A percentile compares a stretch with the other conserved stretches of the same genome.
These are phyloP conservation scores for Fusarium anguioides DNA, from an alignment of 2,329 filamentous ascomycete genomes.

Conservation along the genomic window DNA sequence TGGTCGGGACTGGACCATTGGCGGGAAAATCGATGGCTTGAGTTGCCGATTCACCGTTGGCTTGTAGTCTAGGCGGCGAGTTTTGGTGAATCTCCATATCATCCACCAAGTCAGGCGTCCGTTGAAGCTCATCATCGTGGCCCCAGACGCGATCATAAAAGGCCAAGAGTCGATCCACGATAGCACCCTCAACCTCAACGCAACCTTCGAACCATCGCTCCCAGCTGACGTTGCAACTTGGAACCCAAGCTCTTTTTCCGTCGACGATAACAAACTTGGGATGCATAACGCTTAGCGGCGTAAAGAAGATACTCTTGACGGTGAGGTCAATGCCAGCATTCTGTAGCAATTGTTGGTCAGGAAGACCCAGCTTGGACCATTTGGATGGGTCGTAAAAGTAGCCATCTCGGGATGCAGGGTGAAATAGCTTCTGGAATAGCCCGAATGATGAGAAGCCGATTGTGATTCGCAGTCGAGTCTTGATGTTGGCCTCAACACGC, in stretches of 20 bases:
- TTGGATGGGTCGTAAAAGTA: conserved; percentile 67
- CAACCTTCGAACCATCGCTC: conserved; percentile 89
- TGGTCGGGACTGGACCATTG: conserved; percentile 57
- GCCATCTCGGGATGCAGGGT: conserved; percentile 72
- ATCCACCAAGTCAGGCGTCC: background rate
- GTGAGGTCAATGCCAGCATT: conserved; percentile 72
- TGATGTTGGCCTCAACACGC: conserved; percentile 43
- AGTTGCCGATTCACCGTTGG: conserved; percentile 42
- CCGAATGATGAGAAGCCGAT: conserved; percentile 83
- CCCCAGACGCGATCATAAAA: conserved; percentile 80
- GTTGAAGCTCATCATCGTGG: conserved; percentile 30
- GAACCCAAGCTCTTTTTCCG: conserved; percentile 72
- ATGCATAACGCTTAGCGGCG: conserved; percentile 88
- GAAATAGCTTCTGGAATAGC: conserved; percentile 78
- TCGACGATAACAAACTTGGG: conserved; percentile 85
- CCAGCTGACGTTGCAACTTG: conserved; percentile 88
- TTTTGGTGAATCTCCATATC: background rate
- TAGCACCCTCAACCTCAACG: conserved; percentile 71
- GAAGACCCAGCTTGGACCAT: conserved; percentile 76
- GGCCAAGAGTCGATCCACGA: conserved; percentile 69
- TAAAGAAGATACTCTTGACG: conserved; percentile 82
- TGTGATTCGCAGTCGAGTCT: conserved; percentile 65
- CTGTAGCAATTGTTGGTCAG: conserved; percentile 61
- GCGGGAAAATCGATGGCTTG: conserved; percentile 45
- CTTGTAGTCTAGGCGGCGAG: background rate